These are phyloP conservation scores for Trichoderma semiorbis DNA, from an alignment of 2,329 filamentous ascomycete genomes.

Conservation along the genomic window DNA sequence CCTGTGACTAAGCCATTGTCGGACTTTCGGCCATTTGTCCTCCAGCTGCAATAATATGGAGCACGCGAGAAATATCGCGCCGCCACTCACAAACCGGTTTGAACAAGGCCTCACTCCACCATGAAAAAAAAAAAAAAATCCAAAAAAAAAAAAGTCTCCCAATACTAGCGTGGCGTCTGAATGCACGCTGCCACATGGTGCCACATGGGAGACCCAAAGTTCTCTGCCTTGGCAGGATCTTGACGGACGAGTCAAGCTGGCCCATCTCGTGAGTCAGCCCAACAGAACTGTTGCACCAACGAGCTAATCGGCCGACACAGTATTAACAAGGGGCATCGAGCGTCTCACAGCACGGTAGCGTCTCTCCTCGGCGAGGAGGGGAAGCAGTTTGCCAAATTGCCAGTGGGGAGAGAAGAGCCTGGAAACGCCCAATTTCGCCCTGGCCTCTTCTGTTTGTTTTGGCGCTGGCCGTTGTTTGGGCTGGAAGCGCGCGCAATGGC, in stretches of 20 bases:
- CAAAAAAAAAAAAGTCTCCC: not conserved
- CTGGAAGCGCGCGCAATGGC: constrained; percentile 10
- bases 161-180: not conserved
- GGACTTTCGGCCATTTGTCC: not conserved
- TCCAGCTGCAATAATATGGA: not conserved
- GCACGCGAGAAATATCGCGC: not conserved
- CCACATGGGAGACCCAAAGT: not conserved
- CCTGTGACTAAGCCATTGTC: constrained; percentile 1
- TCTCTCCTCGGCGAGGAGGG: not conserved
- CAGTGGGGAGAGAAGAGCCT: not conserved
- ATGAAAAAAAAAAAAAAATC: not conserved
- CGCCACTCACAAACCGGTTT: not conserved
- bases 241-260: not conserved
- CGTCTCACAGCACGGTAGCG: not conserved
- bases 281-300: not conserved
- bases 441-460: not conserved
- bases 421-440: not conserved
- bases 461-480: constrained; percentile 3
- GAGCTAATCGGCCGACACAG: constrained; percentile 6
- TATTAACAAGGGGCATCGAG: constrained; percentile 1
- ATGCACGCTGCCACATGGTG: not conserved
- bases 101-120: constrained; percentile 4
- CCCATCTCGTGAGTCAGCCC: not conserved
- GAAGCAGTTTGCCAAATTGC: not conserved
- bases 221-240: constrained; percentile 1